Evolutionary conservation across 306 rosid species (phyloP), one percentile per base, ranked within the genome.

Genomic region (Cucumis hystrix): DNA sequence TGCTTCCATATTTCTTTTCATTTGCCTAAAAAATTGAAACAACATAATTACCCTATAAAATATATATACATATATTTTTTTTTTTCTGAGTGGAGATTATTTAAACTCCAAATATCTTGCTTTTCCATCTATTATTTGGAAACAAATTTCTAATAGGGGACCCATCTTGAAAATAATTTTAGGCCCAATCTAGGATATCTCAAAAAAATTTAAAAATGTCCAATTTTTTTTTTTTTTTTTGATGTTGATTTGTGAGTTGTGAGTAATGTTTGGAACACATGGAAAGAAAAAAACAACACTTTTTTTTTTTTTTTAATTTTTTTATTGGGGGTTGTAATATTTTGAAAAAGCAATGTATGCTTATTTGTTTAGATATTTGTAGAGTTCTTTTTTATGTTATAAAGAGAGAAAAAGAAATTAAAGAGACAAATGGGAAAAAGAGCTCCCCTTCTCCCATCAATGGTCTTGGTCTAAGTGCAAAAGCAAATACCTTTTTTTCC

Each of bases 381-480:
- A 68, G 25, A 14, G 4, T 15, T 35, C 49, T 68, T 20, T 68
- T 20, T 28, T 1, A 28, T 28, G 3, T 33, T 69, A 35, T 16
- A 9, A 62, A 69, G 6, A 77, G 1, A 43, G 51, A 52, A 18
- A 72, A 55, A 5, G 51, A 57, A 25, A 45, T 8, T 67, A 63
- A 64, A 45, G 68, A 45, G 77, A 60, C 6, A 84, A 33, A 9
- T 56, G 83, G 82, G 77, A 82, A 87, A 88, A 81, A 84, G 68
- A 83, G 81, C 82, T 75, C 82, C 47, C 76, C 35, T 78, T 79
- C 82, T 75, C 54, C 83, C 76, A 65, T 82, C 74, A 82, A 83
- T 88, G 92, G 74, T 74, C 85, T 87, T 80, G 93, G 72, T 87
- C 89, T 52, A 79, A 79, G 97, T 77, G 93, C 84, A 85, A 84